Conservation (phyloP, 306 rosid genomes). For the Pterocarpus macrocarpus region DNA sequence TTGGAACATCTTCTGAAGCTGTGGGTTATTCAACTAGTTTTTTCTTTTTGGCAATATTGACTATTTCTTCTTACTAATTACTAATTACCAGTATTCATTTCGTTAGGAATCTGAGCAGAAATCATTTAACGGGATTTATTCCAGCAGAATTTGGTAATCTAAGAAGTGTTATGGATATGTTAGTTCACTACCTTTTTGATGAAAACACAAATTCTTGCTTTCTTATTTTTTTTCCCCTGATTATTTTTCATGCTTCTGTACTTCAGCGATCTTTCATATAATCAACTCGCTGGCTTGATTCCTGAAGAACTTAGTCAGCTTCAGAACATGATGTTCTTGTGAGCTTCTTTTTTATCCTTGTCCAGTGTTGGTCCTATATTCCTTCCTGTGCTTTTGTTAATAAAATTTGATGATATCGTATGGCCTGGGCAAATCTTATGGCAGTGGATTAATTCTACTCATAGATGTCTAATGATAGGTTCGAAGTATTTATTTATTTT, state of each 20-base stretch:
- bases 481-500: background rate
- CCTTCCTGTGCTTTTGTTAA: no score
- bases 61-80: slow-evolving; percentile 46
- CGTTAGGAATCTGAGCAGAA: slow-evolving; percentile 89
- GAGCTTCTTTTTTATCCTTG: slow-evolving; percentile 44
- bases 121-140: slow-evolving; percentile 74
- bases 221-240: background rate
- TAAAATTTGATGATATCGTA: no score
- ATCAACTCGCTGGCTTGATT: slow-evolving; percentile 77
- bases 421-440: background rate
- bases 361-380: background rate
- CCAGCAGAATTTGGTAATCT: slow-evolving; percentile 97
- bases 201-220: background rate
- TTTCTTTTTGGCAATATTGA: background rate
- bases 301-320: slow-evolving; percentile 94
- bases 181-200: slow-evolving; percentile 36
- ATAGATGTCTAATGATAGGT: background rate
- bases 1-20: slow-evolving; percentile 97
- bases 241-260: slow-evolving; percentile 36
- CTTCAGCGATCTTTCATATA: slow-evolving; percentile 88
- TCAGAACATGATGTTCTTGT: slow-evolving; percentile 85
- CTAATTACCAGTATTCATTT: slow-evolving; percentile 12
- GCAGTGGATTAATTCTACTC: background rate
- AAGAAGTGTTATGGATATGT: slow-evolving; percentile 95
- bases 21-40: slow-evolving; percentile 59